These are phyloP conservation scores for Piedraia hortae DNA, from an alignment of 2,329 filamentous ascomycete genomes.

Conservation along the genomic window DNA sequence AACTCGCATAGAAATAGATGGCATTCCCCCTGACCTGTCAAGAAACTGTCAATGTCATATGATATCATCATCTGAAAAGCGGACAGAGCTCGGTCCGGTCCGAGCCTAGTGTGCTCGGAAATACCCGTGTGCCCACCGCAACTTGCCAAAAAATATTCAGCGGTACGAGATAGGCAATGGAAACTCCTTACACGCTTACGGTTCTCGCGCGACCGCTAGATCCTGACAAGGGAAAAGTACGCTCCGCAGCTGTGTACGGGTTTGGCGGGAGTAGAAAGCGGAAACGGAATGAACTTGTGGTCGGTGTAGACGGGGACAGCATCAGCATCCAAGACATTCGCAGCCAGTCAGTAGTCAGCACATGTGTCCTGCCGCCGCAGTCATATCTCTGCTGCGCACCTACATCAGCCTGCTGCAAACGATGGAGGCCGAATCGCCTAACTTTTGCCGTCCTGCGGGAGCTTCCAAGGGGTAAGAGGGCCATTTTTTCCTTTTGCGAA, in stretches of 20 bases:
- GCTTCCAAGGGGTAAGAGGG: slow-evolving; percentile 19
- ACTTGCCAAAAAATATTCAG: too few species aligned
- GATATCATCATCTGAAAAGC: too few species aligned
- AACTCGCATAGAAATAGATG: too few species aligned
- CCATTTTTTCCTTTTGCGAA: slow-evolving; percentile 28
- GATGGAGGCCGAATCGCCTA: slow-evolving; percentile 20
- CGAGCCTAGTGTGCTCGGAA: too few species aligned
- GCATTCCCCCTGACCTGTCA: too few species aligned
- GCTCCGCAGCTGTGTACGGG: slow-evolving; percentile 23
- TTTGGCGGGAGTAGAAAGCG: slow-evolving; percentile 28
- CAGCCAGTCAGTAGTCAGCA: slow-evolving; percentile 30
- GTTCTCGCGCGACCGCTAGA: slow-evolving; percentile 18
- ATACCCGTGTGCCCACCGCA: too few species aligned
- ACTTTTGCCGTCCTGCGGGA: slow-evolving; percentile 27
- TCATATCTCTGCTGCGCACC: slow-evolving; percentile 28
- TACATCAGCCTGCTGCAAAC: slow-evolving; percentile 28
- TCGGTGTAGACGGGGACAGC: slow-evolving; percentile 31
- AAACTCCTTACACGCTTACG: slow-evolving; percentile 16
- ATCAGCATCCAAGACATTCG: slow-evolving; percentile 37
- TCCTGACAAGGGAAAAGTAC: slow-evolving; percentile 14
- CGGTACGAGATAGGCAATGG: slow-evolving; percentile 5
- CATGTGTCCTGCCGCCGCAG: slow-evolving; percentile 33
- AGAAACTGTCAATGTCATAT: too few species aligned
- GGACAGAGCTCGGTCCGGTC: too few species aligned
- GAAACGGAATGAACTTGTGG: slow-evolving; percentile 32